Conservation (phyloP, 176 grass and related monocot genomes). For the Oryza glaberrima region DNA sequence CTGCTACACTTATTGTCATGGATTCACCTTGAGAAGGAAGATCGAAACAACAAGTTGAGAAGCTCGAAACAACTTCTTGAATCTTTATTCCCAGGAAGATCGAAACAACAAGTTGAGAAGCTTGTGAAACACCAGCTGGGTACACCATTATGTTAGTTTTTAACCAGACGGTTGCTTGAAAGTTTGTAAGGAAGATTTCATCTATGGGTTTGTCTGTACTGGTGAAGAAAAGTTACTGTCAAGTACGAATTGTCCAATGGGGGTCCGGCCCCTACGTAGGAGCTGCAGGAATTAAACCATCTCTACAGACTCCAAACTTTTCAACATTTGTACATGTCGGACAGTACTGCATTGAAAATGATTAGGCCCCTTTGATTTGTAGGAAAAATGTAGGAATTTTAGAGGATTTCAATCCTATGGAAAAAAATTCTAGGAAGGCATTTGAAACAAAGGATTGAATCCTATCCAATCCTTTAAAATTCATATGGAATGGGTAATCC, state of each 20-base stretch:
- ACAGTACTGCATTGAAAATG: not conserved
- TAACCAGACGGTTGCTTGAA: not conserved
- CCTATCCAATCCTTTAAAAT: no score
- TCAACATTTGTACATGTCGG: not conserved
- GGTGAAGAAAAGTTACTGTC: conserved; percentile 8
- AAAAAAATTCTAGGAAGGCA: no score
- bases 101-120: not conserved
- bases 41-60: not conserved
- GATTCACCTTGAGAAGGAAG: not conserved
- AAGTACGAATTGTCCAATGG: not conserved
- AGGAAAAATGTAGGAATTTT: no score
- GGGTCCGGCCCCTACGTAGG: not conserved
- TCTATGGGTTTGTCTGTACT: not conserved
- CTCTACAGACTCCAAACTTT: not conserved
- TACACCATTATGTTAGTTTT: not conserved
- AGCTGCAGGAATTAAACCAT: not conserved
- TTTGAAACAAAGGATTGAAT: no score
- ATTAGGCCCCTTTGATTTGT: no score
- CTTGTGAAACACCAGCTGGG: not conserved
- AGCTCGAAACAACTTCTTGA: not conserved
- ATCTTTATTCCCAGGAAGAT: no score
- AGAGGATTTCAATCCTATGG: no score
- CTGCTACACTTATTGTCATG: not conserved
- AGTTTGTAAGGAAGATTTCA: not conserved
- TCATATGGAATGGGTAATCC: no score